Evolutionary conservation across 2,329 filamentous ascomycete species (phyloP).

Genomic region (Penicillium thymicola): DNA sequence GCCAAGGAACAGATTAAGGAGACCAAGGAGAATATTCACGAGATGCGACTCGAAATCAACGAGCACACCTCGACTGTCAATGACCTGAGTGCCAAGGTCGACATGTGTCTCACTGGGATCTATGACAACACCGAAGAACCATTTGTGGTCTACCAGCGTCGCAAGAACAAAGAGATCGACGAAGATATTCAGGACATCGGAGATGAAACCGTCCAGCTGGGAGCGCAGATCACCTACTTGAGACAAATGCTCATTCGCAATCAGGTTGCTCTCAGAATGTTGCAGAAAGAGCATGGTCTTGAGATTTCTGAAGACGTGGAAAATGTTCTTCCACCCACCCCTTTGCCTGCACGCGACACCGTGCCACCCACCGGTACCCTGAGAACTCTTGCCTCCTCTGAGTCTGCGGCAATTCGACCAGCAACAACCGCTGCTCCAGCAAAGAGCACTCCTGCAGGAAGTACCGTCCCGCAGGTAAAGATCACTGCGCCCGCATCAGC

Average conservation of each 20-base stretch:
- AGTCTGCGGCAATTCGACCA: background rate
- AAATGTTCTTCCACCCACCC: background rate
- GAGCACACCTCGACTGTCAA: background rate
- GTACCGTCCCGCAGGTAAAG: no score
- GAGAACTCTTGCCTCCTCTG: background rate
- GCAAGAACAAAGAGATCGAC: constrained; percentile 10
- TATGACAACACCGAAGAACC: background rate
- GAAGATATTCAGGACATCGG: constrained; percentile 1
- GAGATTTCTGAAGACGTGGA: background rate
- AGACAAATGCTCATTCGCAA: background rate
- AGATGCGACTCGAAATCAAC: constrained; percentile 9
- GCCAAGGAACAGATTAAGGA: background rate
- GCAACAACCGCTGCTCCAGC: background rate
- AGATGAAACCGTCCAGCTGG: no score
- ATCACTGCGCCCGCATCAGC: background rate
- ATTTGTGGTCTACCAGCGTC: constrained; percentile 8
- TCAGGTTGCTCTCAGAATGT: background rate
- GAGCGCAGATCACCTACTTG: background rate
- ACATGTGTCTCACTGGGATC: background rate
- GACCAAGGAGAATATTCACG: background rate
- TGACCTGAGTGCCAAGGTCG: constrained; percentile 9
- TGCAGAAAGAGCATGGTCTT: background rate
- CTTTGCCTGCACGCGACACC: background rate
- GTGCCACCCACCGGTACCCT: background rate
- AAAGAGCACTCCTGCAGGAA: background rate